Evolutionary conservation across 768 basidiomycete genomes (phyloP).

Genomic region (Trametes villosa): DNA sequence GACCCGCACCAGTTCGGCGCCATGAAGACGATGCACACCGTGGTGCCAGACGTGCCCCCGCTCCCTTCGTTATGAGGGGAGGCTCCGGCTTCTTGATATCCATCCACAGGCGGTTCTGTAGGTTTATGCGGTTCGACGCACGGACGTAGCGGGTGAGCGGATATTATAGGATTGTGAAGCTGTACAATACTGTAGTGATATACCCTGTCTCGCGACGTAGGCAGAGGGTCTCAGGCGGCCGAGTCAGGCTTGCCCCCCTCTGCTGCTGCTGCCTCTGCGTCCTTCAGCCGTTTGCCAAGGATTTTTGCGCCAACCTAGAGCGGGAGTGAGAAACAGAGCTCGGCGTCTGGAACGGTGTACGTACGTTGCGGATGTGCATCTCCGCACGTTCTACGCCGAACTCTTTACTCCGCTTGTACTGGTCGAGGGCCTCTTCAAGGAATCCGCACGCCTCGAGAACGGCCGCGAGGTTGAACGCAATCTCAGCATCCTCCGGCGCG

Average conservation of each 20-base stretch:
- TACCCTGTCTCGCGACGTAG: not conserved
- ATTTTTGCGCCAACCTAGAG: conserved; percentile 81
- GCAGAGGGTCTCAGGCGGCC: not conserved
- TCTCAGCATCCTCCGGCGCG: conserved; percentile 87
- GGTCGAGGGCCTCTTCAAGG: conserved; percentile 76
- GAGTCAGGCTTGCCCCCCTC: conserved; percentile 6
- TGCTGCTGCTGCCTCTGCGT: conserved; percentile 37
- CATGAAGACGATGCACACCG: conserved; percentile 8
- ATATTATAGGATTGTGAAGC: not conserved
- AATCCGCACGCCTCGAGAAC: conserved; percentile 85
- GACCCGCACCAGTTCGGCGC: conserved; percentile 5
- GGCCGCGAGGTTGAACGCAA: conserved; percentile 89
- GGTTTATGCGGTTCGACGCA: not conserved
- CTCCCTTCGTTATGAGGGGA: not conserved
- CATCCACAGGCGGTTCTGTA: not conserved
- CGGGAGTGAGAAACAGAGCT: conserved; percentile 18
- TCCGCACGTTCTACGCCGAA: conserved; percentile 82
- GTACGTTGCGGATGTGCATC: conserved; percentile 82
- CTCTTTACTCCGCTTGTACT: conserved; percentile 81
- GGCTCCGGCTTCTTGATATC: not conserved
- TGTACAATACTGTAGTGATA: not conserved
- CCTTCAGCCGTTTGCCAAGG: conserved; percentile 63
- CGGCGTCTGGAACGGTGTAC: conserved; percentile 24
- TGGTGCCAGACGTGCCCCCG: conserved; percentile 2
- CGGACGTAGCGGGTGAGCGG: too few relatives aligned